These are phyloP conservation scores for Taphrina populina DNA, from an alignment of 1,139 yeast genomes.

Conservation along the genomic window DNA sequence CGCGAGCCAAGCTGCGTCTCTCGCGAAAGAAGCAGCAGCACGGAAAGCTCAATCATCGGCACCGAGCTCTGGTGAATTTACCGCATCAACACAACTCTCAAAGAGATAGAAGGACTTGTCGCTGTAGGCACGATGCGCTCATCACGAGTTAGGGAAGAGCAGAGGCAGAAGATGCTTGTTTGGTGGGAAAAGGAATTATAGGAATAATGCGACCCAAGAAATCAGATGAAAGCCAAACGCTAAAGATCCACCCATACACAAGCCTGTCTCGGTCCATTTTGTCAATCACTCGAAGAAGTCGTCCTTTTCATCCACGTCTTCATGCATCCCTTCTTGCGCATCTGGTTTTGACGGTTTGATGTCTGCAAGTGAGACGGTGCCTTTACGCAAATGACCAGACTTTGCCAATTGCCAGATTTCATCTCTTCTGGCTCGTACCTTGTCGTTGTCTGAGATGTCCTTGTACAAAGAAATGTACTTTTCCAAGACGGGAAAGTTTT, in stretches of 20 bases:
- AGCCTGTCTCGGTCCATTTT: too few species aligned
- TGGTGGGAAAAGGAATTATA: too few species aligned
- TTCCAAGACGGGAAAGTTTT: slow-evolving; percentile 31
- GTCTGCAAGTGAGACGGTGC: not conserved
- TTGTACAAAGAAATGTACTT: slow-evolving; percentile 37
- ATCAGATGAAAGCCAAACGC: too few species aligned
- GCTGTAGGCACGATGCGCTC: too few species aligned
- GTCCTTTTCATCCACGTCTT: slow-evolving; percentile 8
- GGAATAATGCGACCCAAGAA: too few species aligned
- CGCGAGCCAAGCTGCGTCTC: slow-evolving; percentile 15
- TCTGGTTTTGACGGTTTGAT: not conserved
- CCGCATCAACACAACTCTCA: too few species aligned
- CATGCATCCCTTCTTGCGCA: not conserved
- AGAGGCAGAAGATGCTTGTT: too few species aligned
- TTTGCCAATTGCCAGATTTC: slow-evolving; percentile 21
- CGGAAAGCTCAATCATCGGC: not conserved
- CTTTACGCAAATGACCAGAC: slow-evolving; percentile 2
- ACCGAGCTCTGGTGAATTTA: too few species aligned
- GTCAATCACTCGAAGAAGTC: slow-evolving; percentile 22
- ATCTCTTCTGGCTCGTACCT: slow-evolving; percentile 2
- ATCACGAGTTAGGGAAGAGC: too few species aligned
- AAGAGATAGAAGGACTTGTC: too few species aligned
- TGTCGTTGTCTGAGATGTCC: slow-evolving; percentile 8
- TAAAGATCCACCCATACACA: too few species aligned
- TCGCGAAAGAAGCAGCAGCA: slow-evolving; percentile 5